Conservation (phyloP, 306 rosid genomes). For the Rosa chinensis region DNA sequence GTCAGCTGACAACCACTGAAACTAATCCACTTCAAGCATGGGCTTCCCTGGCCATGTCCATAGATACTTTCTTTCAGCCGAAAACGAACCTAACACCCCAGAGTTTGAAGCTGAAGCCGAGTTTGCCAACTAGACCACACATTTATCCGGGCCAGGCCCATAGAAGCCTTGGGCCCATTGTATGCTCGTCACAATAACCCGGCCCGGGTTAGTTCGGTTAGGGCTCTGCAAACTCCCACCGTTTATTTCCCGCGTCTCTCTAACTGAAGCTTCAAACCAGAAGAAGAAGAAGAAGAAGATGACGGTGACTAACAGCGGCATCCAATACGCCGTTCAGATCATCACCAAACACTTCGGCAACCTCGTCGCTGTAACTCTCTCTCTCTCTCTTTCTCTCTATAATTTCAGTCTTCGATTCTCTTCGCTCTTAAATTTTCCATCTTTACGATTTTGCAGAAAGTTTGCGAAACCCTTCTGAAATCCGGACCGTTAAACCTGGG, state of each 20-base stretch:
- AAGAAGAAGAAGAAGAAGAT: slow-evolving; percentile 12
- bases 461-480: slow-evolving; percentile 60
- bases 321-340: slow-evolving; percentile 67
- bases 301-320: slow-evolving; percentile 58
- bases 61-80: too few relatives aligned
- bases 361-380: slow-evolving; percentile 59
- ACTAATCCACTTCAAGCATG: too few relatives aligned
- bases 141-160: too few relatives aligned
- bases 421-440: neutral
- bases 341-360: slow-evolving; percentile 81
- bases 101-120: too few relatives aligned
- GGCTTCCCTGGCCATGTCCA: too few relatives aligned
- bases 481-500: slow-evolving; percentile 55
- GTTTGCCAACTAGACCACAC: too few relatives aligned
- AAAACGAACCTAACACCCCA: too few relatives aligned
- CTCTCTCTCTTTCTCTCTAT: slow-evolving; percentile 7
- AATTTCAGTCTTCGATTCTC: neutral
- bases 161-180: too few relatives aligned
- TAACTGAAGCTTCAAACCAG: neutral
- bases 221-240: neutral
- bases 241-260: slow-evolving; percentile 23
- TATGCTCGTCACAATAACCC: too few relatives aligned
- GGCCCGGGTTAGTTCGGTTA: neutral
- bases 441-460: slow-evolving; percentile 54
- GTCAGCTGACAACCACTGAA: too few relatives aligned